phyloP scores from a whole-genome alignment of 306 rosid genomes.

The Delonix regia region DNA sequence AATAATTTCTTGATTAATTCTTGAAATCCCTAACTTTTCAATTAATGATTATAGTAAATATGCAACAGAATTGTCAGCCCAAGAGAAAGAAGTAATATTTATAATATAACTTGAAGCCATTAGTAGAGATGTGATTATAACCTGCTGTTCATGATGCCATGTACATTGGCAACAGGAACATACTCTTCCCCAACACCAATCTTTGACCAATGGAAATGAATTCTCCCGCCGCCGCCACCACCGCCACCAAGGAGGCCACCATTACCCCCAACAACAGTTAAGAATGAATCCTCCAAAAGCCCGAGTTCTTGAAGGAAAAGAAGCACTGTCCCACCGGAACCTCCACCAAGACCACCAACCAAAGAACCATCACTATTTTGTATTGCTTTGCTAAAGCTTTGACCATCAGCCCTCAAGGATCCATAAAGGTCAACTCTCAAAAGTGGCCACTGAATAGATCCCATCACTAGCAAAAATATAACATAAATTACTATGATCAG shows the following conservation, averaged over 20 bases:
- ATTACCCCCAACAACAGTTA: conserved; percentile 82
- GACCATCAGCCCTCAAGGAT: conserved; percentile 85
- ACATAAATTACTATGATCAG: conserved; percentile 35
- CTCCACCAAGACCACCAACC: conserved; percentile 95
- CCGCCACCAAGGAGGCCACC: conserved; percentile 96
- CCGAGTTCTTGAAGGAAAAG: conserved; percentile 93
- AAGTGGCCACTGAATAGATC: conserved; percentile 97
- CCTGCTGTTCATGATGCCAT: conserved; percentile 80
- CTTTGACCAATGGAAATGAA: conserved; percentile 97
- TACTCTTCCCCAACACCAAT: conserved; percentile 79
- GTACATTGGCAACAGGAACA: conserved; percentile 81
- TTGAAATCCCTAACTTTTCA: neutral
- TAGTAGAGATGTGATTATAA: conserved; percentile 32
- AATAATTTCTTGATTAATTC: neutral
- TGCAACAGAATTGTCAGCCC: neutral
- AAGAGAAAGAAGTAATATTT: conserved; percentile 26
- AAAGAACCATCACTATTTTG: conserved; percentile 60
- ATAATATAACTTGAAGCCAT: neutral
- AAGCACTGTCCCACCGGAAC: conserved; percentile 96
- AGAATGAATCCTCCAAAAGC: conserved; percentile 72
- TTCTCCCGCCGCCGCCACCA: conserved; percentile 99
- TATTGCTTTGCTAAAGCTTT: conserved; percentile 68
- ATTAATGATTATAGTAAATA: conserved; percentile 3
- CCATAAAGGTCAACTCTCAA: conserved; percentile 76
- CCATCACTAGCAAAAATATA: conserved; percentile 69